These are phyloP conservation scores for Aspergillus tubingensis DNA, from an alignment of 2,329 filamentous ascomycete species.

Conservation along the genomic window DNA sequence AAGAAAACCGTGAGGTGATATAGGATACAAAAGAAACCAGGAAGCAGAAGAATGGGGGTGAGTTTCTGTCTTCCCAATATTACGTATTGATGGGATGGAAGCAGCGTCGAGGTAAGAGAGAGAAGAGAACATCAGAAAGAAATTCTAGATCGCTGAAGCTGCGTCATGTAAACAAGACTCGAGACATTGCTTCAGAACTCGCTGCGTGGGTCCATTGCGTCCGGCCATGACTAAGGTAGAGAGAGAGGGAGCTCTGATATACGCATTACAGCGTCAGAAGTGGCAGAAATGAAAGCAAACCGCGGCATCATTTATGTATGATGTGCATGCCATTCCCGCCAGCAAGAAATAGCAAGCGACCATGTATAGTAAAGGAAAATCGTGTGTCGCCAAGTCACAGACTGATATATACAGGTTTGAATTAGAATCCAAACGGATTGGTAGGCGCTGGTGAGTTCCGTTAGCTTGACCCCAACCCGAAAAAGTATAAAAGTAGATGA, in stretches of 20 bases:
- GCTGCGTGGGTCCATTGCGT: constrained; percentile 15
- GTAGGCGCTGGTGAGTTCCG: constrained; percentile 56
- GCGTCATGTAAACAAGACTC: constrained; percentile 16
- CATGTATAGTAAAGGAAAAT: constrained; percentile 24
- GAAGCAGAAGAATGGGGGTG: constrained; percentile 4
- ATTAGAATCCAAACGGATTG: constrained; percentile 70
- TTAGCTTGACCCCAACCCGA: constrained; percentile 13
- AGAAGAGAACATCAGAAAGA: constrained; percentile 12
- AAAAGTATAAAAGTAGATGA: background rate
- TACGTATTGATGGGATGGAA: constrained; percentile 12
- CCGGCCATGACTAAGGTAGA: background rate
- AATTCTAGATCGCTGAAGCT: constrained; percentile 26
- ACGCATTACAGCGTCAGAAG: constrained; percentile 19
- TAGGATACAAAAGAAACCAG: background rate
- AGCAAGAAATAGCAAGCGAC: constrained; percentile 20
- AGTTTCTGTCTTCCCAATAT: constrained; percentile 15
- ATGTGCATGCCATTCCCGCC: constrained; percentile 18
- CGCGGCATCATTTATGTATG: constrained; percentile 16
- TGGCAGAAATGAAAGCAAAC: constrained; percentile 8
- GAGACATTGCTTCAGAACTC: constrained; percentile 18
- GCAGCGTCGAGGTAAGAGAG: background rate
- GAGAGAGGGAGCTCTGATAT: background rate
- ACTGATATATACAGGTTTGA: constrained; percentile 32
- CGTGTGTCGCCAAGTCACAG: constrained; percentile 25
- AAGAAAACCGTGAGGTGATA: background rate